phyloP scores from a whole-genome alignment of 2,329 filamentous ascomycete species.

The Sporothrix brunneoviolacea region DNA sequence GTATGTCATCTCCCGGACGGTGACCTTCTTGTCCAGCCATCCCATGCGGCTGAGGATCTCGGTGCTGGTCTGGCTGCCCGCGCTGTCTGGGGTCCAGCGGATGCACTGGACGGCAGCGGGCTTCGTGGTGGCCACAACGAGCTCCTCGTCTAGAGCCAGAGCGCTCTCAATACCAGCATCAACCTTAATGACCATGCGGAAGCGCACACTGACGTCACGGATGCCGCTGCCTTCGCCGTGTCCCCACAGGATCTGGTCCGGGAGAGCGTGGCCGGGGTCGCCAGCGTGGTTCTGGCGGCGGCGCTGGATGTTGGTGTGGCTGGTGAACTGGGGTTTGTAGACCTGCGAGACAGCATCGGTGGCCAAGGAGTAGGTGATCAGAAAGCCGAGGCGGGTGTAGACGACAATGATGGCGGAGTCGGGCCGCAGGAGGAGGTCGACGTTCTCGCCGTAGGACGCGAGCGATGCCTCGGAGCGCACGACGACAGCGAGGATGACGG shows the following conservation, averaged over 20 bases:
- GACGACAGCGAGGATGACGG: slow-evolving; percentile 78
- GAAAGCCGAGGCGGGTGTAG: slow-evolving; percentile 75
- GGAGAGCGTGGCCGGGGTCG: slow-evolving; percentile 46
- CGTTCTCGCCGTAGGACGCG: slow-evolving; percentile 75
- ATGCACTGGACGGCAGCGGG: slow-evolving; percentile 96
- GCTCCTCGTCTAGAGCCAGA: slow-evolving; percentile 83
- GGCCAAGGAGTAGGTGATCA: slow-evolving; percentile 91
- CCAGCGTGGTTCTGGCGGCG: slow-evolving; percentile 56
- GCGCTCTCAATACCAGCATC: slow-evolving; percentile 89
- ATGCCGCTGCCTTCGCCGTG: slow-evolving; percentile 78
- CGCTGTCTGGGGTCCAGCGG: slow-evolving; percentile 79
- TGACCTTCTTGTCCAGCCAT: slow-evolving; percentile 73
- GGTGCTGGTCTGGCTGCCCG: slow-evolving; percentile 78
- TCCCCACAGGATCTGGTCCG: slow-evolving; percentile 62
- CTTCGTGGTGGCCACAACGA: slow-evolving; percentile 85
- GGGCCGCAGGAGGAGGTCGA: slow-evolving; percentile 76
- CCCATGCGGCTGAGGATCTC: slow-evolving; percentile 82
- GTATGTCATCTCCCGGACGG: slow-evolving; percentile 78
- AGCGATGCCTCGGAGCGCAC: slow-evolving; percentile 76
- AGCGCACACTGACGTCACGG: slow-evolving; percentile 80
- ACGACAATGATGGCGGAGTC: slow-evolving; percentile 90
- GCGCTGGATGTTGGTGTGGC: slow-evolving; percentile 56
- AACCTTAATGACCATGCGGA: slow-evolving; percentile 96
- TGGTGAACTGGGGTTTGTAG: slow-evolving; percentile 75
- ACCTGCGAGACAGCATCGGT: slow-evolving; percentile 76